Evolutionary conservation across 371 early-diverging fungal genomes (phyloP), one percentile per base, ranked within the genome.

Genomic region (Lichtheimia ramosa): DNA sequence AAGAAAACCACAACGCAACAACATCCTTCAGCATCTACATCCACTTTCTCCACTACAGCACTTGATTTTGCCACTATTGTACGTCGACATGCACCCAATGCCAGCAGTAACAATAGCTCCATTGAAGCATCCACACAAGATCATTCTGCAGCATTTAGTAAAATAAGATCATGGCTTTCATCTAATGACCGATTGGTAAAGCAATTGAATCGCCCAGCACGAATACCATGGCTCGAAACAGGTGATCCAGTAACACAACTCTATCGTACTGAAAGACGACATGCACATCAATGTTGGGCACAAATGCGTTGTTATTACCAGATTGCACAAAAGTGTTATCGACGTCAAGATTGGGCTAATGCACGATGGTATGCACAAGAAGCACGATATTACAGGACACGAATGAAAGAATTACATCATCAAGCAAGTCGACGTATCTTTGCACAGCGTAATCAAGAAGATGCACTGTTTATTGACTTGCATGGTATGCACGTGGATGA

Each of bases 401-500:
- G 72, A 34, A 86, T 86, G 84, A 75, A 74, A 63, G 71, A 77
- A 50, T 72, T 77, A 28, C 86, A 86, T 61, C 66, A 69, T 10
- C 75, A 75, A 55, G 86, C 84, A 4, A 79, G 83, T 57, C 71
- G 74, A 48, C 71, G 77, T 51, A 85, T 85, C 14, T 81, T 82
- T 62, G 69, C 77, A 12, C 68, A 72, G 3, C 64, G 83, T 39
- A 79, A 82, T 18, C 68, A 73, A 48, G 65, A 71, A 59, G 73
- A 78, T 50, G 73, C 82, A 0, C 25, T 55, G 13, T 83, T 77
- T 70, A 73, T 85, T 54, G 85, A 85, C 69, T 65, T 85, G 2
- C 85, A 85, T 70, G 83, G 85, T 1, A 65, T 85, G 40, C 83
- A 83, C 63, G 76, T 81, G 46, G 82, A 82, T 39, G 85, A 85